Conservation (phyloP, 2,329 filamentous ascomycete species). For the Trematosphaeria pertusa region DNA sequence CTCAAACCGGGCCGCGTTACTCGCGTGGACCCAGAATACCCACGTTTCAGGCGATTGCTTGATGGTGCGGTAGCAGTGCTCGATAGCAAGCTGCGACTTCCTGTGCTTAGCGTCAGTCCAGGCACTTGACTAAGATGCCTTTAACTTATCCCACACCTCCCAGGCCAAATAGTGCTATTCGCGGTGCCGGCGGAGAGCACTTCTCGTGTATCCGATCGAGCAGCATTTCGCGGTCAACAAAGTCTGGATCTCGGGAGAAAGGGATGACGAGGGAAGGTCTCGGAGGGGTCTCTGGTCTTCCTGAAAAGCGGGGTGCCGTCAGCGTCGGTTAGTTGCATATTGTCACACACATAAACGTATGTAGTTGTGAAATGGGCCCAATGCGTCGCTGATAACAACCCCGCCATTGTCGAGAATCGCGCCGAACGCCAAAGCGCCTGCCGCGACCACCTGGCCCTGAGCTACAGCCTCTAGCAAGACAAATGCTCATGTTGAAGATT, state of each 20-base stretch:
- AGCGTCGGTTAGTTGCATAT: too few species aligned
- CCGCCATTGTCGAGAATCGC: too few species aligned
- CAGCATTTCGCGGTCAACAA: conserved; percentile 25
- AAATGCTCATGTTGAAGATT: too few species aligned
- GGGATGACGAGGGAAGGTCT: conserved; percentile 27
- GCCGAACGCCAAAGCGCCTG: too few species aligned
- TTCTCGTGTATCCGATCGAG: conserved; percentile 26
- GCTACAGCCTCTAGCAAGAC: too few species aligned
- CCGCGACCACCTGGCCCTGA: too few species aligned
- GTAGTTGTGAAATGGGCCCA: too few species aligned
- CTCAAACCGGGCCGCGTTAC: conserved; percentile 21
- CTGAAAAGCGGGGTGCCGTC: too few species aligned
- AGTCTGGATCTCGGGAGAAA: conserved; percentile 30
- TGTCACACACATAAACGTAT: too few species aligned
- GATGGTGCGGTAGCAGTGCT: conserved; percentile 15
- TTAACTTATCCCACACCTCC: conserved; percentile 10
- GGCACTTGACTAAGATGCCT: not conserved
- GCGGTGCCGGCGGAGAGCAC: conserved; percentile 38
- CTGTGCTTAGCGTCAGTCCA: conserved; percentile 8
- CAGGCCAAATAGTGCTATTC: conserved; percentile 29
- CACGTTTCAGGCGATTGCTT: conserved; percentile 14
- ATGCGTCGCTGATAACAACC: too few species aligned
- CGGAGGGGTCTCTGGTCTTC: conserved; percentile 23
- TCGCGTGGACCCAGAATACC: conserved; percentile 22
- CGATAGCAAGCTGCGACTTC: conserved; percentile 21